phyloP scores from a whole-genome alignment of 2,329 filamentous ascomycete genomes.

The Aureobasidium musti region DNA sequence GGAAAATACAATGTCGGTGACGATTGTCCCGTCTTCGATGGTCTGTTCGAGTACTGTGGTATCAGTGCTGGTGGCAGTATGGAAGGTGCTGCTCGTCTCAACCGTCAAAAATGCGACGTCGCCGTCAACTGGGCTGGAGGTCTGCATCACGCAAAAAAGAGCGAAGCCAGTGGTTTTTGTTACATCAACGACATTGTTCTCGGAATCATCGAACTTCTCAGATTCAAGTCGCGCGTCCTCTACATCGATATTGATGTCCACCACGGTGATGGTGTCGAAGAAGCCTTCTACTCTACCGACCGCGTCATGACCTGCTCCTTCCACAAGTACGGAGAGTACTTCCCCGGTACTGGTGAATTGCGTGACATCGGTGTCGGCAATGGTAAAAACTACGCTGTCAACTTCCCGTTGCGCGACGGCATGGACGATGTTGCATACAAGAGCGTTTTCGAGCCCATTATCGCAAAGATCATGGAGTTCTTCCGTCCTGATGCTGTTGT shows the following conservation, averaged over 20 bases:
- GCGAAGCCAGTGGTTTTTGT: constrained; percentile 52
- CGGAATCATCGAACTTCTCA: constrained; percentile 64
- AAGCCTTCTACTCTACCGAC: constrained; percentile 71
- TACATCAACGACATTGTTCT: constrained; percentile 64
- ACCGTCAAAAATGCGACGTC: constrained; percentile 68
- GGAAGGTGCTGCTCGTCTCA: constrained; percentile 69
- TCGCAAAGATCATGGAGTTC: constrained; percentile 68
- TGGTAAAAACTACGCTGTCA: constrained; percentile 68
- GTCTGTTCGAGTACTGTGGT: constrained; percentile 69
- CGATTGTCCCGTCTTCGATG: constrained; percentile 66
- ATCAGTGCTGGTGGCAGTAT: constrained; percentile 70
- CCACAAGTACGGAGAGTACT: constrained; percentile 73
- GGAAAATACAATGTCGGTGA: constrained; percentile 71
- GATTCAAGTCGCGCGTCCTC: constrained; percentile 64
- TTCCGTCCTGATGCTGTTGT: constrained; percentile 68
- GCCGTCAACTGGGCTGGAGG: constrained; percentile 58
- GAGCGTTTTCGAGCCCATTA: constrained; percentile 67
- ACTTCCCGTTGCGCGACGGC: constrained; percentile 68
- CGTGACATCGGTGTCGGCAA: constrained; percentile 67
- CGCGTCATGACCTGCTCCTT: constrained; percentile 72
- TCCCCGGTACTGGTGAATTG: constrained; percentile 68
- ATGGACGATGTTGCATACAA: constrained; percentile 68
- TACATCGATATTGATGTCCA: constrained; percentile 70
- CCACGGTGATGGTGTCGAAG: constrained; percentile 69
- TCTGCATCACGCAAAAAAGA: constrained; percentile 54